phyloP scores from a whole-genome alignment of 306 rosid species.

The Cucurbita maxima region DNA sequence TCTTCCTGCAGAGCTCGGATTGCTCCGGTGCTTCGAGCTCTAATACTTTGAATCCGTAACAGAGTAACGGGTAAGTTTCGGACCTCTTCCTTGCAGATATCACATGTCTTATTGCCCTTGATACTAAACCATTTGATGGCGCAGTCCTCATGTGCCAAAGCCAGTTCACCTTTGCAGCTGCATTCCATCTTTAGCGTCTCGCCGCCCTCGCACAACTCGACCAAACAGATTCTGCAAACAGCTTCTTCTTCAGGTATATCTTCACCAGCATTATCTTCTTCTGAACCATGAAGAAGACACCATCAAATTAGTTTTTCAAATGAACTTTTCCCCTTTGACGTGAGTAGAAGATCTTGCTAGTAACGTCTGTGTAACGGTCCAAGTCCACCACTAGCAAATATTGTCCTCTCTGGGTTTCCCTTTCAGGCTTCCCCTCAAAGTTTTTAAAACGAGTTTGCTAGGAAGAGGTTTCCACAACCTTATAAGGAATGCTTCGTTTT shows the following conservation, averaged over 20 bases:
- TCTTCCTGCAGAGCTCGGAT: slow-evolving; percentile 32
- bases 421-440: too few species aligned
- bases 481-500: too few species aligned
- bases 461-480: too few species aligned
- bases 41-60: slow-evolving; percentile 53
- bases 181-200: slow-evolving; percentile 94
- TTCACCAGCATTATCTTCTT: slow-evolving; percentile 49
- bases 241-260: slow-evolving; percentile 93
- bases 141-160: slow-evolving; percentile 91
- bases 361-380: neutral
- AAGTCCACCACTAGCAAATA: too few species aligned
- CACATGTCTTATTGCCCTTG: slow-evolving; percentile 91
- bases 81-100: slow-evolving; percentile 90
- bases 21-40: slow-evolving; percentile 34
- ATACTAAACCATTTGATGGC: slow-evolving; percentile 92
- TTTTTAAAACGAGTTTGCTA: too few species aligned
- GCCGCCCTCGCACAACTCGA: slow-evolving; percentile 91
- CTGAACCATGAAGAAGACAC: slow-evolving; percentile 25
- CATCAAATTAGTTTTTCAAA: neutral
- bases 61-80: slow-evolving; percentile 76
- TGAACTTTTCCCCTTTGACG: neutral
- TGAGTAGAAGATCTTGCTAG: neutral
- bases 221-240: slow-evolving; percentile 82
- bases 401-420: too few species aligned
- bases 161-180: slow-evolving; percentile 97